phyloP scores from a whole-genome alignment of 2,329 filamentous ascomycete species.

The Neophaeococcomyces mojaviensis region DNA sequence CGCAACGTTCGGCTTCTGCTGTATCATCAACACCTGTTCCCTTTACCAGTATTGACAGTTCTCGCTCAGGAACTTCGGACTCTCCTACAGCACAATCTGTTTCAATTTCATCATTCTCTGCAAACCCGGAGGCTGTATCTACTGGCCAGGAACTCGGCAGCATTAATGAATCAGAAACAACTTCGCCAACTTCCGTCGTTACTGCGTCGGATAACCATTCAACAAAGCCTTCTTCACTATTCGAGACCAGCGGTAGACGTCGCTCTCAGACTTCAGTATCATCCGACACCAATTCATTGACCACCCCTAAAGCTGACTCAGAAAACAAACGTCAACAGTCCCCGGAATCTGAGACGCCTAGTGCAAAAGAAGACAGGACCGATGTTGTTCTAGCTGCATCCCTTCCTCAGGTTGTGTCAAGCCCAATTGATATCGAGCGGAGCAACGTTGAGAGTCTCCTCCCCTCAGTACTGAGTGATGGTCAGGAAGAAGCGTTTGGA shows the following conservation, averaged over 20 bases:
- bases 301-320: conserved; percentile 14
- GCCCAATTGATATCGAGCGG: not conserved
- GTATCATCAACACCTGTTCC: not conserved
- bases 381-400: not conserved
- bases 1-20: conserved; percentile 22
- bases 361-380: not conserved
- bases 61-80: not conserved
- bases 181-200: conserved; percentile 24
- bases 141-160: not conserved
- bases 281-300: conserved; percentile 21
- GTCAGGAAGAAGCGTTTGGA: not conserved
- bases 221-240: conserved; percentile 29
- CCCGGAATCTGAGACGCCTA: not conserved
- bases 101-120: not conserved
- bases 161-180: conserved; percentile 13
- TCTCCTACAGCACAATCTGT: not conserved
- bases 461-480: no score
- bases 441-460: no score
- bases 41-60: conserved; percentile 4
- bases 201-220: conserved; percentile 25
- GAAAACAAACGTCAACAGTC: not conserved
- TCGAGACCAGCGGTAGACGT: conserved; percentile 19
- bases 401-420: not conserved
- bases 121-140: not conserved
- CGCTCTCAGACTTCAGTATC: conserved; percentile 16